Evolutionary conservation across 768 basidiomycete species (phyloP), one percentile per base, ranked within the genome.

Genomic region (Termitomyces sp.): DNA sequence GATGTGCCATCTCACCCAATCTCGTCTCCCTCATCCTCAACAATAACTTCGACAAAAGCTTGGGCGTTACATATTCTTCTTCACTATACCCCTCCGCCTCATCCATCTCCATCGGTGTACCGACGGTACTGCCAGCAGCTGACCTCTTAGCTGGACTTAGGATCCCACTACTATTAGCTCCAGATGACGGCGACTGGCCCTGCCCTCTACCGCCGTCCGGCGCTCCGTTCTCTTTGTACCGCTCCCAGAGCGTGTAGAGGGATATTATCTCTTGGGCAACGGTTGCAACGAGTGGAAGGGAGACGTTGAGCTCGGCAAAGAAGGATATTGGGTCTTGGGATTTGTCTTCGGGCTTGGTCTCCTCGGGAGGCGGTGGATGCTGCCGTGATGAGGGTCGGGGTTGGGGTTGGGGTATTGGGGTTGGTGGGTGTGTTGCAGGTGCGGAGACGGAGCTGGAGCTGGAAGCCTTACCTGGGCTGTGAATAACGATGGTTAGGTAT

Each of bases 251-350:
- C 5, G 89, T 83, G 72, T 98, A 98, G 34, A 97, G 72, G 4
- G 89, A 84, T 54, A 98, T 80, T 62, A 98, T 92, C 74, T 98
- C 92, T 67, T 98, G 95, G 0, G 89, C 83, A 65, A 97, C 88
- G 40, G 89, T 87, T 27, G 92, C 84, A 40, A 99, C 74, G 57
- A 90, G 81, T 1, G 89, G 80, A 63, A 95, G 80, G 50, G 88
- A 93, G 57, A 98, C 86, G 72, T 95, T 91, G 18, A 99, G 80
- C 3, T 84, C 85, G 0, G 95, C 85, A 58, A 99, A 83, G 71
- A 97, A 98, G 5, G 83, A 76, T 57, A 95, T 78, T 3, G 89
- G 80, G 68, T 95, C 90, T 64, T 85, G 83, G 26, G 75, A 71
- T 65, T 84, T 76, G 56, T 14, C 16, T 32, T 53, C 51, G 4